phyloP scores from a whole-genome alignment of 352 stramenopile species.

The Pythium diclinum region DNA sequence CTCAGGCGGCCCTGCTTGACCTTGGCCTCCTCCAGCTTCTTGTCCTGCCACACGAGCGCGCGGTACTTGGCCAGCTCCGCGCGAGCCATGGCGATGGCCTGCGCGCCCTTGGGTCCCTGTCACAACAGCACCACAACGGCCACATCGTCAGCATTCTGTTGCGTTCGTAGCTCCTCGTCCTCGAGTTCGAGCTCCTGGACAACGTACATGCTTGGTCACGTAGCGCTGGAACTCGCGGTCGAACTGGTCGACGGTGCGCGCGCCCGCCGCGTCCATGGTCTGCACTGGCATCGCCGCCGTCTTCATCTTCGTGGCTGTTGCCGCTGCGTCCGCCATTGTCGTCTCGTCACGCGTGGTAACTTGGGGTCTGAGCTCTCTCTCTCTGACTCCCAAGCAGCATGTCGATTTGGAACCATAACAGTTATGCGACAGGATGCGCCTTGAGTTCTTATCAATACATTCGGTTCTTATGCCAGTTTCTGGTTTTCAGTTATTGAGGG shows the following conservation, averaged over 20 bases:
- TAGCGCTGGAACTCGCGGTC: slow-evolving; percentile 86
- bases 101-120: slow-evolving; percentile 60
- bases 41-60: slow-evolving; percentile 77
- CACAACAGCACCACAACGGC: neutral
- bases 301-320: slow-evolving; percentile 4
- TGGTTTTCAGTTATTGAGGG: neutral
- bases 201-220: slow-evolving; percentile 72
- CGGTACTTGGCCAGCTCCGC: slow-evolving; percentile 80
- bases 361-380: neutral
- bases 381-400: slow-evolving; percentile 2
- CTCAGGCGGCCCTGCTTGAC: slow-evolving; percentile 64
- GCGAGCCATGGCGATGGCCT: slow-evolving; percentile 72
- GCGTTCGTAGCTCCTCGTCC: neutral
- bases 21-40: slow-evolving; percentile 75
- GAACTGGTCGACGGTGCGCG: slow-evolving; percentile 63
- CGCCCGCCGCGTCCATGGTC: neutral
- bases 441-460: neutral
- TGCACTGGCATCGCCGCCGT: neutral
- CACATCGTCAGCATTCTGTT: neutral
- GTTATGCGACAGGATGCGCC: neutral
- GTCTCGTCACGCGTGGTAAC: neutral
- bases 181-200: neutral
- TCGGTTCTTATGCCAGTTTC: neutral
- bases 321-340: neutral
- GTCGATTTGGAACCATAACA: neutral